Conservation (phyloP, 2,329 filamentous ascomycete genomes). For the Myriosclerotinia scirpicola region DNA sequence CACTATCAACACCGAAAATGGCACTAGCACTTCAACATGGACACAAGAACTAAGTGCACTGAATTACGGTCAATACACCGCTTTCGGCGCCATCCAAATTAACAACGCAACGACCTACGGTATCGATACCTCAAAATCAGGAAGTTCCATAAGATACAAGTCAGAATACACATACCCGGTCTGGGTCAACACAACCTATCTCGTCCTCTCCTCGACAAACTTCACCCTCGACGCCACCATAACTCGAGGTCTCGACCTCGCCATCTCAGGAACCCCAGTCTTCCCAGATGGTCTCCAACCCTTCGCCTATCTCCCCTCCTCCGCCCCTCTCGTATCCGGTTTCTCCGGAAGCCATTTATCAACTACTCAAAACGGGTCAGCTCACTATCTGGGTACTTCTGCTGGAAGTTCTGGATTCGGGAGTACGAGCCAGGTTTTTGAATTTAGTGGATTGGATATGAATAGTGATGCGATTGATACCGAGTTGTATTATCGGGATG, state of each 20-base stretch:
- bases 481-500: slow-evolving; percentile 54
- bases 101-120: slow-evolving; percentile 53
- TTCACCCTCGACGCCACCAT: slow-evolving; percentile 52
- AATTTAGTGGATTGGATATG: slow-evolving; percentile 49
- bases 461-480: slow-evolving; percentile 23
- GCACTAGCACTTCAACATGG: slow-evolving; percentile 51
- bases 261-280: slow-evolving; percentile 47
- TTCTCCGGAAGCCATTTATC: slow-evolving; percentile 46
- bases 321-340: slow-evolving; percentile 29
- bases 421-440: slow-evolving; percentile 56
- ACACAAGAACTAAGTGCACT: slow-evolving; percentile 56
- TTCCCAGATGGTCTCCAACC: slow-evolving; percentile 63
- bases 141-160: slow-evolving; percentile 37
- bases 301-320: slow-evolving; percentile 45
- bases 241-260: slow-evolving; percentile 50
- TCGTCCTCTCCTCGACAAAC: slow-evolving; percentile 46
- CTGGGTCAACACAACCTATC: slow-evolving; percentile 54
- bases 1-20: slow-evolving; percentile 50
- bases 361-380: slow-evolving; percentile 59
- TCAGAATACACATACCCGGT: slow-evolving; percentile 60
- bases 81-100: slow-evolving; percentile 54
- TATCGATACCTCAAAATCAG: slow-evolving; percentile 43
- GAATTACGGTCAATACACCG: slow-evolving; percentile 55
- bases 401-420: slow-evolving; percentile 53
- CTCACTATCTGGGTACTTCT: slow-evolving; percentile 53